Evolutionary conservation across 2,329 filamentous ascomycete genomes (phyloP), one percentile per base, ranked within the genome.

Genomic region (Microdochium trichocladiopsis): DNA sequence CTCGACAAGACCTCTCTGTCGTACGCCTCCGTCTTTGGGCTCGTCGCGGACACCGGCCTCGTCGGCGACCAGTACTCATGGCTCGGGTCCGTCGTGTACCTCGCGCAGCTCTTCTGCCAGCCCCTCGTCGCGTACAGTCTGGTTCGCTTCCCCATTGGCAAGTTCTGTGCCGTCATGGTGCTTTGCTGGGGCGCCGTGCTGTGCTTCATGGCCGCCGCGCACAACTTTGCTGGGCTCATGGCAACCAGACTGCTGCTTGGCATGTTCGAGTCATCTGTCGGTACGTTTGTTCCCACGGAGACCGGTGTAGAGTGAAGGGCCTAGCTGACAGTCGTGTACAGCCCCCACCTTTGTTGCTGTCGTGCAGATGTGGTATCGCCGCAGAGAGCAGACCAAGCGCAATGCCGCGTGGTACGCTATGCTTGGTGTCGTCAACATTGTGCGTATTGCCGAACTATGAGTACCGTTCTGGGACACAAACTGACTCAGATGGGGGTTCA

Each of bases 21-120:
- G 2, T 86, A 85, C 58, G 80, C 80, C 2, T 83, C 82, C 0
- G 78, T 86, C 10, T 86, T 86, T 57, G 82, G 82, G 2, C 70
- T 87, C 11, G 76, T 82, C 28, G 69, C 82, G 50, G 79, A 84
- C 60, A 77, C 81, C 0, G 62, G 75, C 43, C 75, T 86, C 1
- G 67, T 75, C 9, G 80, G 80, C 16, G 70, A 79, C 49, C 72
- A 86, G 71, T 82, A 65, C 56, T 58, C 58, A 10, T 58, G 63
- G 41, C 47, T 66, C 1, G 63, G 64, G 2, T 63, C 60, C 33
- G 63, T 79, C 25, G 75, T 80, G 12, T 80, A 80, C 54, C 67
- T 81, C 37, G 77, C 75, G 0, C 77, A 81, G 60, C 67, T 81
- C 24, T 70, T 77, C 2, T 75, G 73, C 58, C 77, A 81, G 62